Evolutionary conservation across 2,329 filamentous ascomycete species (phyloP).

Genomic region (Exophiala mesophila): DNA sequence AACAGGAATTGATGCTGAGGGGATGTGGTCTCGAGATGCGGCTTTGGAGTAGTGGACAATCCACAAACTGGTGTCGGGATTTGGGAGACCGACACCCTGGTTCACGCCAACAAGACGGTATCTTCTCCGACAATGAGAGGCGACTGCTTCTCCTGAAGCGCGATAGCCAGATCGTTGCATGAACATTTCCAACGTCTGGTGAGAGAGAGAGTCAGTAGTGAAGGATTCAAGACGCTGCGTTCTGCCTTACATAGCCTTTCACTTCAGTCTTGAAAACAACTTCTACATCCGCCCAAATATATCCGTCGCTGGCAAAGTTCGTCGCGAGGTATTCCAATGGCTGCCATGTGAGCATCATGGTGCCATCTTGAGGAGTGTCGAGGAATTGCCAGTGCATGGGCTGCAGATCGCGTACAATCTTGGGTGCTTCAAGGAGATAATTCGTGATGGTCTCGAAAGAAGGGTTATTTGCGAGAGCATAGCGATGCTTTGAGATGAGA

Average conservation of each 20-base stretch:
- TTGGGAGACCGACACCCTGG: conserved; percentile 63
- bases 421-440: conserved; percentile 77
- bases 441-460: conserved; percentile 72
- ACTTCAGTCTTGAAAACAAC: conserved; percentile 70
- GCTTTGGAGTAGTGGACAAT: conserved; percentile 83
- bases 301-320: conserved; percentile 85
- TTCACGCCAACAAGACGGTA: conserved; percentile 77
- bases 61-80: conserved; percentile 78
- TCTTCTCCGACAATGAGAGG: conserved; percentile 73
- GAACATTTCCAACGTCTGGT: conserved; percentile 86
- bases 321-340: conserved; percentile 65
- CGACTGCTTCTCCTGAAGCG: conserved; percentile 64
- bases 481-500: conserved; percentile 77
- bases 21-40: conserved; percentile 68
- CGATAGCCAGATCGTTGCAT: conserved; percentile 76
- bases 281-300: conserved; percentile 83
- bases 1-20: conserved; percentile 54
- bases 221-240: too few relatives aligned
- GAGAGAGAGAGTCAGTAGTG: too few relatives aligned
- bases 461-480: conserved; percentile 67
- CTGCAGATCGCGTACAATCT: conserved; percentile 76
- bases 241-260: conserved; percentile 61
- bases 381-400: conserved; percentile 94
- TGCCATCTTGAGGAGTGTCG: conserved; percentile 73
- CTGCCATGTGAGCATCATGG: conserved; percentile 84